Evolutionary conservation across 2,329 filamentous ascomycete species (phyloP).

Genomic region (Orbilia brochopaga): DNA sequence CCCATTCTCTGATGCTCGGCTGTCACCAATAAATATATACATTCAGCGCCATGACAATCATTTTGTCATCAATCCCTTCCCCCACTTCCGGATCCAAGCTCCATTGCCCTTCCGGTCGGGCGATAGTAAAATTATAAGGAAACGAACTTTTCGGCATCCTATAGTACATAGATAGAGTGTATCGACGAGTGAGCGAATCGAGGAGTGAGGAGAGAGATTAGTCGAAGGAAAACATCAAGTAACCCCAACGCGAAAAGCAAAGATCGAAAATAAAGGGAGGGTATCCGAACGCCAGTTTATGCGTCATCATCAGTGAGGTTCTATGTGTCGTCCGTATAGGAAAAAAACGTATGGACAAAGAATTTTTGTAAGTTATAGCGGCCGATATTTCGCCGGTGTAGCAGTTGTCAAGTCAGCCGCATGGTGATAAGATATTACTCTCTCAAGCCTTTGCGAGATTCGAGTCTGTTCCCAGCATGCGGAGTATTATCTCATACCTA

Average conservation of each 20-base stretch:
- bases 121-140: slow-evolving; percentile 9
- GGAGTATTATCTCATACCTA: slow-evolving; percentile 49
- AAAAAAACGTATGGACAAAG: background rate
- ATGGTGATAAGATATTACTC: no score
- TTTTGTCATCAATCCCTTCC: slow-evolving; percentile 6
- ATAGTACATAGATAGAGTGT: slow-evolving; percentile 44
- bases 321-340: no score
- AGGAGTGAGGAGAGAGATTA: slow-evolving; percentile 49
- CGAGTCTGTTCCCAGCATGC: slow-evolving; percentile 45
- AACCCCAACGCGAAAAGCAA: background rate
- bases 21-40: background rate
- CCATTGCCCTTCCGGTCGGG: no score
- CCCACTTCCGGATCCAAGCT: background rate
- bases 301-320: slow-evolving; percentile 11
- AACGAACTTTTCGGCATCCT: slow-evolving; percentile 21
- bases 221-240: slow-evolving; percentile 6
- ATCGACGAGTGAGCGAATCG: slow-evolving; percentile 20
- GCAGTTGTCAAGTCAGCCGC: background rate
- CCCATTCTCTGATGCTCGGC: background rate
- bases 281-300: slow-evolving; percentile 49
- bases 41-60: background rate
- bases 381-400: background rate
- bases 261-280: slow-evolving; percentile 12
- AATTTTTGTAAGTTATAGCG: background rate
- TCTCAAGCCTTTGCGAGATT: slow-evolving; percentile 35